These are phyloP conservation scores for Lachnellula arida DNA, from an alignment of 2,329 filamentous ascomycete species.

Conservation along the genomic window DNA sequence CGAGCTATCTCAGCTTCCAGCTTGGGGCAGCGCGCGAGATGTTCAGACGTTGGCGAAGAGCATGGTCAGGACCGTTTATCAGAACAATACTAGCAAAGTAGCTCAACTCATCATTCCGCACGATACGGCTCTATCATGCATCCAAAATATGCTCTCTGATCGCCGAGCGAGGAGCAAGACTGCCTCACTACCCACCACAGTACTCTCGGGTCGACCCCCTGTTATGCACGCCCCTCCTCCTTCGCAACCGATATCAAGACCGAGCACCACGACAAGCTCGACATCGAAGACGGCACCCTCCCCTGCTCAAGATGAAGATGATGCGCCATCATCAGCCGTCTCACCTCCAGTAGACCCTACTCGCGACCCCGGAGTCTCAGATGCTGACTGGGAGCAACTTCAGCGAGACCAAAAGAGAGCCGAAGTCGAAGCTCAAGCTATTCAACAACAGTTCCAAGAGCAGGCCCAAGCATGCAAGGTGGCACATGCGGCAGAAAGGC, in stretches of 20 bases:
- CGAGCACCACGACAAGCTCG: background rate
- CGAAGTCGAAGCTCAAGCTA: slow-evolving; percentile 10
- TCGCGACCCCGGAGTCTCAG: slow-evolving; percentile 54
- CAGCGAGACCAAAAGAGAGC: slow-evolving; percentile 41
- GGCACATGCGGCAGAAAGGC: background rate
- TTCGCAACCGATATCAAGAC: background rate
- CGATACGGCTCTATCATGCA: slow-evolving; percentile 15
- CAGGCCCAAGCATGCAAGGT: slow-evolving; percentile 1
- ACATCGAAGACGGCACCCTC: background rate
- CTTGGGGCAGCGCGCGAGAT: slow-evolving; percentile 51
- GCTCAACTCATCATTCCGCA: slow-evolving; percentile 18
- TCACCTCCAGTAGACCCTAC: background rate
- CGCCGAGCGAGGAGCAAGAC: slow-evolving; percentile 13
- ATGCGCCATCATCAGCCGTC: slow-evolving; percentile 9
- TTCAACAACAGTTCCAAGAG: slow-evolving; percentile 25
- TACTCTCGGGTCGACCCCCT: slow-evolving; percentile 1
- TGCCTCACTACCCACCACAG: background rate
- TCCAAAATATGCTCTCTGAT: slow-evolving; percentile 24
- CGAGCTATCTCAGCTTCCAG: slow-evolving; percentile 35
- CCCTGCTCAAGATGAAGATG: background rate
- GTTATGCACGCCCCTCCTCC: background rate
- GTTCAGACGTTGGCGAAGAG: slow-evolving; percentile 43
- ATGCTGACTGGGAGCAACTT: slow-evolving; percentile 58
- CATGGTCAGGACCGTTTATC: slow-evolving; percentile 35
- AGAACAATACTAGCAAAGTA: slow-evolving; percentile 16